phyloP scores from a whole-genome alignment of 148 eudicot genomes.

The Cornus controversa region DNA sequence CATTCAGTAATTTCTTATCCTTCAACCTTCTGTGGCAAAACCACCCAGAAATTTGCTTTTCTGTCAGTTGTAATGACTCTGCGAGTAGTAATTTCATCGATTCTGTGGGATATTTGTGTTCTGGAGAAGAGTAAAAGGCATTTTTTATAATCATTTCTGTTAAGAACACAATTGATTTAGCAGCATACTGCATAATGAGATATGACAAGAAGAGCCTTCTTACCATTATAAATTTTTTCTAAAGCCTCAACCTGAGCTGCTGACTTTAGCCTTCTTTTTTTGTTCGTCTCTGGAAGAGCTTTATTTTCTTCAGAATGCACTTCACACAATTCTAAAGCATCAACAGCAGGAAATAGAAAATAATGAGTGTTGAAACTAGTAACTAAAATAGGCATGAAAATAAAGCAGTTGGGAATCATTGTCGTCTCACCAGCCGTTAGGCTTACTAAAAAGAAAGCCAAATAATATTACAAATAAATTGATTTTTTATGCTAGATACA shows the following conservation, averaged over 20 bases:
- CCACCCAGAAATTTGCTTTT: constrained; percentile 96
- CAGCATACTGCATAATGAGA: not conserved
- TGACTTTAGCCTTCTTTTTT: constrained; percentile 72
- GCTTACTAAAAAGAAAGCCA: not conserved
- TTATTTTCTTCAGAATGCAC: constrained; percentile 63
- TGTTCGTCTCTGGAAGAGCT: constrained; percentile 60
- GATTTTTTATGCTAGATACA: too few species aligned
- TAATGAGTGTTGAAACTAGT: not conserved
- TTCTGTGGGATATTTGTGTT: constrained; percentile 87
- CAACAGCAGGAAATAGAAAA: not conserved
- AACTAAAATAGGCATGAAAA: not conserved
- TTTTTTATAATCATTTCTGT: not conserved
- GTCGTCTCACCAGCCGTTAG: not conserved
- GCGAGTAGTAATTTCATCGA: constrained; percentile 68
- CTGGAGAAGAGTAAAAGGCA: constrained; percentile 36
- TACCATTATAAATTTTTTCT: constrained; percentile 86
- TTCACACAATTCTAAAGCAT: constrained; percentile 45
- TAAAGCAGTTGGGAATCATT: not conserved
- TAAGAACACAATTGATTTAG: not conserved
- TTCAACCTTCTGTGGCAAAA: constrained; percentile 97
- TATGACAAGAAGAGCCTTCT: constrained; percentile 1
- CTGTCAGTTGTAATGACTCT: constrained; percentile 63
- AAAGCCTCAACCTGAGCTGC: constrained; percentile 73
- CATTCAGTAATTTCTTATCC: constrained; percentile 60
- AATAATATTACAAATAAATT: not conserved